phyloP scores from a whole-genome alignment of 306 rosid species.

The Ormosia emarginata region DNA sequence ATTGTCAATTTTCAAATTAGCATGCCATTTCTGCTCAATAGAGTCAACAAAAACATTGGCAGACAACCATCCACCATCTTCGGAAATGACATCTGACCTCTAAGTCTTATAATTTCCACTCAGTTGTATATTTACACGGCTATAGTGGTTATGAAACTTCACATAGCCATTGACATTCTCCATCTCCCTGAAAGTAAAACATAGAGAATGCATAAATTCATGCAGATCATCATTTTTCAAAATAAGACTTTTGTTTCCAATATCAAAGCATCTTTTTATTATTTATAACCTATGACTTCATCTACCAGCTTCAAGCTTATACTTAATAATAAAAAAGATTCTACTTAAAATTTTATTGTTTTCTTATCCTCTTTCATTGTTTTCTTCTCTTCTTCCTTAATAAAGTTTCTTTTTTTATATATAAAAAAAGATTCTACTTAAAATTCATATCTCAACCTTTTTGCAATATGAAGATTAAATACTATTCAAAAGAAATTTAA shows the following conservation, averaged over 20 bases:
- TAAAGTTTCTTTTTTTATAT: too few species aligned
- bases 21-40: conserved; percentile 85
- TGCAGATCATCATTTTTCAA: neutral
- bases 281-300: conserved; percentile 5
- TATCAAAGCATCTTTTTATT: neutral
- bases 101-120: conserved; percentile 87
- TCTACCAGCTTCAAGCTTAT: neutral
- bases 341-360: neutral
- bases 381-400: too few species aligned
- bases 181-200: conserved; percentile 60
- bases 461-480: conserved; percentile 2
- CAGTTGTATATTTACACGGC: conserved; percentile 60
- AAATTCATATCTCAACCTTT: neutral
- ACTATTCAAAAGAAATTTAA: neutral
- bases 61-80: conserved; percentile 95
- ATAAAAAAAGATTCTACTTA: neutral
- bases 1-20: conserved; percentile 71
- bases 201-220: neutral
- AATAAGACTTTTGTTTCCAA: neutral
- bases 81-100: conserved; percentile 63
- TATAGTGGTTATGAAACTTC: conserved; percentile 74
- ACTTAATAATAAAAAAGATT: neutral
- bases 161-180: conserved; percentile 80
- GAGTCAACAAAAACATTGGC: conserved; percentile 77
- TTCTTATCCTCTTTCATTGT: too few species aligned